Base-by-base conservation (phyloP, 1,139 yeast species). In the Lodderomyces metapsilosis region DNA sequence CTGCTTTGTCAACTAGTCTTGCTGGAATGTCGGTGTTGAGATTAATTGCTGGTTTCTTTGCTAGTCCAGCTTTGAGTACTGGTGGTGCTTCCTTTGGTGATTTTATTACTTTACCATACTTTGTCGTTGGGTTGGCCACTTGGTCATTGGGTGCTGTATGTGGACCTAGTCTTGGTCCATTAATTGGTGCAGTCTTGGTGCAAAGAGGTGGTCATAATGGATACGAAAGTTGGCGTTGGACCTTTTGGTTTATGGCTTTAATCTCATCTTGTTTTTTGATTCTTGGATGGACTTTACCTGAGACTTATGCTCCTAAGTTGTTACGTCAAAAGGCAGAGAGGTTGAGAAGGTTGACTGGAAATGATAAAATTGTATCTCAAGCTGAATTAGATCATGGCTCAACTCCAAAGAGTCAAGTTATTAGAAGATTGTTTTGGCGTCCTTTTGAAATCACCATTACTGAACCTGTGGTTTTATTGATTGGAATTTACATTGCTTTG, bases 281-380 rank as follows among this genome's bases (percentile, higher is more conserved):
- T 0, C 54, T 76, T 42, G 34, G 57, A 3, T 53, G 66, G 35
- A 55, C 69, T 34, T 58, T 79, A 28, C 81, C 82, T 0, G 86
- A 81, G 57, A 74, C 84, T 6, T 72, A 64, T 36, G 69, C 57
- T 15, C 65, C 64, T 27, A 71, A 77, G 2, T 55, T 81, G 17
- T 58, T 80, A 8, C 56, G 66, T 39, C 61, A 79, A 39, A 64
- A 71, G 46, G 84, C 84, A 0, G 46, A 54, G 22, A 58, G 79
- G 43, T 58, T 78, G 41, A 64, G 83, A 51, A 60, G 60, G 35
- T 43, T 60, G 9, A 76, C 83, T 8, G 78, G 78, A 2, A 64
- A 57, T 46, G 43, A 57, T 55, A 63, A 59, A 13, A 64, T 71
- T 36, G 71, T 63, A 42, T 60, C 75, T 28, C 63, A 64, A 24